Conservation (phyloP, 805 yeast genomes). For the Candida andamanensis region DNA sequence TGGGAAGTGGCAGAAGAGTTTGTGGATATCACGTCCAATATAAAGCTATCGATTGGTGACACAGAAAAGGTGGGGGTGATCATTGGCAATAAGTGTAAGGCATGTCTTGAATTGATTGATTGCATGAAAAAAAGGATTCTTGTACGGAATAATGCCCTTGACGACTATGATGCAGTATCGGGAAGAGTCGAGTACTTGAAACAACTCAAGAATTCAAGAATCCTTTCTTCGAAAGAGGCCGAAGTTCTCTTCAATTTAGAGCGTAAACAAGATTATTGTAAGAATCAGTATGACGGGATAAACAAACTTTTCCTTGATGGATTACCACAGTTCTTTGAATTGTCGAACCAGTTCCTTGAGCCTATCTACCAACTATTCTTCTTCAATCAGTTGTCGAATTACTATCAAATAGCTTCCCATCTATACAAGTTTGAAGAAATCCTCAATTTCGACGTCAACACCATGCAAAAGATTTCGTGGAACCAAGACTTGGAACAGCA, state of each 20-base stretch:
- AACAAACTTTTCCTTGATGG: constrained; percentile 41
- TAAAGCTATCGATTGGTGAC: constrained; percentile 1
- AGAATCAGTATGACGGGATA: constrained; percentile 25
- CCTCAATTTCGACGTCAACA: no score
- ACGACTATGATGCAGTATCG: constrained; percentile 33
- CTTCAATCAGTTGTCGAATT: constrained; percentile 31
- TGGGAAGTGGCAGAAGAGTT: constrained; percentile 5
- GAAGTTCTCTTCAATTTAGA: constrained; percentile 20
- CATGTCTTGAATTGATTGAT: constrained; percentile 5
- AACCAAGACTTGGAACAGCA: neutral
- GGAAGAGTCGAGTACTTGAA: constrained; percentile 14
- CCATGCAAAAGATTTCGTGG: neutral
- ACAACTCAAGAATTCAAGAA: neutral
- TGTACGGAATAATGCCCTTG: constrained; percentile 21
- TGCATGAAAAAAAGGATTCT: constrained; percentile 4
- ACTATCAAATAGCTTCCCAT: constrained; percentile 25
- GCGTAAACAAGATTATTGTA: constrained; percentile 20
- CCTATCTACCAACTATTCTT: constrained; percentile 14
- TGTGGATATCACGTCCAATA: neutral
- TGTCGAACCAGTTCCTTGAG: constrained; percentile 24
- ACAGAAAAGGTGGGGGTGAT: neutral
- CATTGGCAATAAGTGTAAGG: constrained; percentile 1
- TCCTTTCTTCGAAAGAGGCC: constrained; percentile 20
- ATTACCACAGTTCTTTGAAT: constrained; percentile 38
- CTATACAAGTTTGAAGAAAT: constrained; percentile 6